phyloP scores from a whole-genome alignment of 2,329 filamentous ascomycete species.

The Periconia digitata region DNA sequence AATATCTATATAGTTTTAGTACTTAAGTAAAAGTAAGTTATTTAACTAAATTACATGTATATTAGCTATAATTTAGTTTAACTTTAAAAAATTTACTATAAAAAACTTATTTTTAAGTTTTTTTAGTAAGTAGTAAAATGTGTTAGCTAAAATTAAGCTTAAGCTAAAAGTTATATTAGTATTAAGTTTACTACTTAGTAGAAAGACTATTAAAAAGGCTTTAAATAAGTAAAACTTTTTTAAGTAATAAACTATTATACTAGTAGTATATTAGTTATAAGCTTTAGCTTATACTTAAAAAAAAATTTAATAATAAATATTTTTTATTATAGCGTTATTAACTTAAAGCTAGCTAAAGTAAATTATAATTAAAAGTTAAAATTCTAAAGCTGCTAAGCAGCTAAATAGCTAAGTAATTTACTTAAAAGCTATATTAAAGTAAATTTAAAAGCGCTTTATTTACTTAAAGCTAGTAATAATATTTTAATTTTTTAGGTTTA shows the following conservation, averaged over 20 bases:
- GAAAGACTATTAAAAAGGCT: not conserved
- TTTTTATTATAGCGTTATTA: not conserved
- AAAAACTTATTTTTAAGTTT: conserved; percentile 9
- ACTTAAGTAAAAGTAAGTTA: too few species aligned
- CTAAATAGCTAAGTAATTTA: not conserved
- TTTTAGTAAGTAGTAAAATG: conserved; percentile 7
- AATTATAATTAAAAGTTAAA: not conserved
- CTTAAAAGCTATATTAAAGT: not conserved
- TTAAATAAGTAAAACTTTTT: conserved; percentile 8
- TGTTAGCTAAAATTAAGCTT: too few species aligned
- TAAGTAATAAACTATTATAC: conserved; percentile 1
- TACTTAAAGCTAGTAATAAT: not conserved
- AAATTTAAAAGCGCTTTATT: not conserved
- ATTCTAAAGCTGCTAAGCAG: not conserved
- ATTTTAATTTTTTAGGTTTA: not conserved
- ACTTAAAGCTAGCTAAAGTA: too few species aligned
- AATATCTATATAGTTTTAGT: too few species aligned
- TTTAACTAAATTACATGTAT: too few species aligned
- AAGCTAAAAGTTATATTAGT: too few species aligned
- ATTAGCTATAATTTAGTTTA: too few species aligned
- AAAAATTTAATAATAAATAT: not conserved
- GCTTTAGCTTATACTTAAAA: not conserved
- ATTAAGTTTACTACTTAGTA: too few species aligned
- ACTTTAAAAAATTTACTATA: too few species aligned
- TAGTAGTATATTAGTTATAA: conserved; percentile 4